A percentile compares a stretch with the other conserved stretches of the same genome.
Conservation (phyloP, 176 grass and related monocot genomes). For the Alopecurus myosuroides region DNA sequence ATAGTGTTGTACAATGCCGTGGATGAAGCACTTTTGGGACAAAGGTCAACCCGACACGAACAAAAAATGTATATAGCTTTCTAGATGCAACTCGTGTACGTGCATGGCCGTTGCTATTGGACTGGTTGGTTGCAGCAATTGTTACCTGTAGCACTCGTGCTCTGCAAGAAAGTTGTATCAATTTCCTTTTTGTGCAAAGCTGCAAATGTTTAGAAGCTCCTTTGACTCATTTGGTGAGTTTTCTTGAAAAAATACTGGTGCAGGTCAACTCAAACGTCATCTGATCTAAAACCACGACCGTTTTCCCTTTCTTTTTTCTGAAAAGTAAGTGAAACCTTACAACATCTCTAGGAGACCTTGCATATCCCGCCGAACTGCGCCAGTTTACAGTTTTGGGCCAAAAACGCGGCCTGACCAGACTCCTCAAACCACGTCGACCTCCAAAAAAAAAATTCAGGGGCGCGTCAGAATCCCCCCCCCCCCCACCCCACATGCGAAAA, state of each 20-base stretch:
- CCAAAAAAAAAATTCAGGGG: too few relatives aligned
- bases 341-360: too few relatives aligned
- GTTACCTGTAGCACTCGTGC: conserved; percentile 5
- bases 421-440: too few relatives aligned
- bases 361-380: too few relatives aligned
- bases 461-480: too few relatives aligned
- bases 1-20: not conserved
- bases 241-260: not conserved
- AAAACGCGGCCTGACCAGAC: too few relatives aligned
- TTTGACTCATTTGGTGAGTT: not conserved
- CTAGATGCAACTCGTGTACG: not conserved
- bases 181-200: not conserved
- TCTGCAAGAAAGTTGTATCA: not conserved
- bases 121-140: not conserved
- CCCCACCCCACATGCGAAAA: too few relatives aligned
- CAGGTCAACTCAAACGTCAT: not conserved
- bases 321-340: not conserved
- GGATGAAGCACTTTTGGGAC: not conserved
- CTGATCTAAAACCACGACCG: not conserved
- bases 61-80: not conserved
- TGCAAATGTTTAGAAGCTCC: not conserved
- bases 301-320: not conserved
- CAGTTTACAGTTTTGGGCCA: too few relatives aligned
- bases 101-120: not conserved
- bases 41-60: conserved; percentile 2